A percentile compares a stretch with the other conserved stretches of the same genome.
These are phyloP conservation scores for Juglanconis oblonga DNA, from an alignment of 2,329 filamentous ascomycete species.

Conservation along the genomic window DNA sequence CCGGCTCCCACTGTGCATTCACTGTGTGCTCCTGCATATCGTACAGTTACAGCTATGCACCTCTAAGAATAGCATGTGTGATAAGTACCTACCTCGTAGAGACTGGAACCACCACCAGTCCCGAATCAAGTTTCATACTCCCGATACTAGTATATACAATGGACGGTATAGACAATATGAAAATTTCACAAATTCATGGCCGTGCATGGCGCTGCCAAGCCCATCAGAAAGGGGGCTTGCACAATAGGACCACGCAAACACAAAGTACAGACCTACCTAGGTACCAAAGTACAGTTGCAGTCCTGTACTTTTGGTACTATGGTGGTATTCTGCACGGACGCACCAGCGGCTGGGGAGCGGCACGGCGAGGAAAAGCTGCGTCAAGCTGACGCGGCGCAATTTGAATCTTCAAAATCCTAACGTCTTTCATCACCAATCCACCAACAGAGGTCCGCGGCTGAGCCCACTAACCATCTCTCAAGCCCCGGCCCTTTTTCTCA, in stretches of 20 bases:
- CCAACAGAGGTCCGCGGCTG: neutral
- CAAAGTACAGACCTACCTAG: neutral
- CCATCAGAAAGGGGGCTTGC: neutral
- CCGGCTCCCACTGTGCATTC: too few species aligned
- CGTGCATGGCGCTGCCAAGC: neutral
- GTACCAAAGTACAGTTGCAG: too few species aligned
- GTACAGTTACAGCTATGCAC: too few species aligned
- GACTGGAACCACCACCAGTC: too few species aligned
- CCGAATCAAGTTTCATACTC: too few species aligned
- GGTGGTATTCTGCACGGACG: neutral
- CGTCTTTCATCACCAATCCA: neutral
- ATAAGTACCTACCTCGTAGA: too few species aligned
- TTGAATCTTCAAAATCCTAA: neutral
- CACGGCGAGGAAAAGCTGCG: neutral
- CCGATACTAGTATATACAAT: neutral
- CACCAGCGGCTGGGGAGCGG: neutral
- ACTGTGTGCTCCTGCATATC: too few species aligned
- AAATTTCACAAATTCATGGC: neutral
- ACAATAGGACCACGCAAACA: neutral
- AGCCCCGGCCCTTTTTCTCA: neutral
- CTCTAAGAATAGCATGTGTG: too few species aligned
- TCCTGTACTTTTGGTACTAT: too few species aligned
- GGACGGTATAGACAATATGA: neutral
- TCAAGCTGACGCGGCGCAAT: neutral
- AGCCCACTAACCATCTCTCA: neutral